phyloP scores from a whole-genome alignment of 2,329 filamentous ascomycete species.

The Hypocreales sp. region DNA sequence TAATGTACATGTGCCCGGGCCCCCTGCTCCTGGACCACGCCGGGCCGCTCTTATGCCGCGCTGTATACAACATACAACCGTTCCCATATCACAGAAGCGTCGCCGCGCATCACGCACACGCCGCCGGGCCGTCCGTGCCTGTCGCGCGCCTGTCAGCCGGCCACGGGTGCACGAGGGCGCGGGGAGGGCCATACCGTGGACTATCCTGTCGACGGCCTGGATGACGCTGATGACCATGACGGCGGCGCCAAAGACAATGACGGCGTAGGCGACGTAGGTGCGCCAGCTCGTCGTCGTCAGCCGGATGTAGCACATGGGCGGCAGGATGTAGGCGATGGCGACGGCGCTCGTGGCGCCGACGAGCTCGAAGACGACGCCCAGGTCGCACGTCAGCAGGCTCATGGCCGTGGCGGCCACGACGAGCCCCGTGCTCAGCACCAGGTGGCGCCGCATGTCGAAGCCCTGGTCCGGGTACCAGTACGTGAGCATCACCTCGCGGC shows the following conservation, averaged over 20 bases:
- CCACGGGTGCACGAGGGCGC: constrained; percentile 9
- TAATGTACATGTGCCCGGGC: too few relatives aligned
- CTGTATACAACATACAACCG: too few relatives aligned
- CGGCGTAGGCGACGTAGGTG: constrained; percentile 54
- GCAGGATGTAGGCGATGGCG: constrained; percentile 86
- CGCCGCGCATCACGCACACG: constrained; percentile 5
- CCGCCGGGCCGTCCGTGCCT: constrained; percentile 5
- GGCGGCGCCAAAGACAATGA: constrained; percentile 61
- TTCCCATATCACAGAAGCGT: too few relatives aligned
- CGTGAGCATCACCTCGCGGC: constrained; percentile 87
- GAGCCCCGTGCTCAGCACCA: constrained; percentile 72
- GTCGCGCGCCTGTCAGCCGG: neutral
- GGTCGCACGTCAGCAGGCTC: constrained; percentile 76
- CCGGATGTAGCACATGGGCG: constrained; percentile 90
- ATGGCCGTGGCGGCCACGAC: constrained; percentile 66
- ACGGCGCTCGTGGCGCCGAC: constrained; percentile 92
- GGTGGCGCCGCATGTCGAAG: constrained; percentile 69
- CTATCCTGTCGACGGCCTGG: constrained; percentile 56
- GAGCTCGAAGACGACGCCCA: constrained; percentile 88
- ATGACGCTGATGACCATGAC: constrained; percentile 74
- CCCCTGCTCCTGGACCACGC: too few relatives aligned
- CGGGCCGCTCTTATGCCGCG: too few relatives aligned
- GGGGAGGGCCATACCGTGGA: too few relatives aligned
- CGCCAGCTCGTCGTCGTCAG: constrained; percentile 63
- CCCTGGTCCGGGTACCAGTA: constrained; percentile 58